Evolutionary conservation across 2,329 filamentous ascomycete genomes (phyloP).

Genomic region (Rugonectria rugulosa): DNA sequence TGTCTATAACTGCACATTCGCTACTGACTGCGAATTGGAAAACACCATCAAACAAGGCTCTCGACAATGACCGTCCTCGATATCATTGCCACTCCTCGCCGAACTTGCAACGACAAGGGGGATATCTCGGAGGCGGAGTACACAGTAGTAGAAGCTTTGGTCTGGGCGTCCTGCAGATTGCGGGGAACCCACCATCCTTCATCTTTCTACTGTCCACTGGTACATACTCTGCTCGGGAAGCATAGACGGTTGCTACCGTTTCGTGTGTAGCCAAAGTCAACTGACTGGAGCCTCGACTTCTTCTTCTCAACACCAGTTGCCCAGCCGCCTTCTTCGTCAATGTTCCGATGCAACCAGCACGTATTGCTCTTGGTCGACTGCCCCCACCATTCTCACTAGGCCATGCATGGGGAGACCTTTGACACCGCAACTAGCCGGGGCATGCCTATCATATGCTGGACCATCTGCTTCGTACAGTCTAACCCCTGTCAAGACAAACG

Average conservation of each 20-base stretch:
- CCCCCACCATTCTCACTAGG: conserved; percentile 24
- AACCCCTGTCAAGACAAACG: conserved; percentile 17
- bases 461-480: conserved; percentile 15
- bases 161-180: conserved; percentile 30
- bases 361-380: not conserved
- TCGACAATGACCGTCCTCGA: conserved; percentile 8
- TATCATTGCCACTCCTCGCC: conserved; percentile 31
- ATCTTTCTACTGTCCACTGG: conserved; percentile 19
- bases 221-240: not conserved
- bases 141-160: conserved; percentile 5
- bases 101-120: conserved; percentile 32
- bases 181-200: conserved; percentile 30
- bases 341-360: too few species aligned
- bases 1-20: too few species aligned
- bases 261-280: not conserved
- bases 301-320: not conserved
- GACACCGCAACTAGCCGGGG: conserved; percentile 29
- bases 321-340: too few species aligned
- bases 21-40: too few species aligned
- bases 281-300: not conserved
- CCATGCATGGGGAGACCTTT: conserved; percentile 8
- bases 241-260: not conserved
- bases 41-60: conserved; percentile 23
- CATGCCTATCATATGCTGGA: conserved; percentile 25
- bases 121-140: conserved; percentile 34